Evolutionary conservation across 1,284 basidiomycete species (phyloP).

Genomic region (Moesziomyces globuligerus): DNA sequence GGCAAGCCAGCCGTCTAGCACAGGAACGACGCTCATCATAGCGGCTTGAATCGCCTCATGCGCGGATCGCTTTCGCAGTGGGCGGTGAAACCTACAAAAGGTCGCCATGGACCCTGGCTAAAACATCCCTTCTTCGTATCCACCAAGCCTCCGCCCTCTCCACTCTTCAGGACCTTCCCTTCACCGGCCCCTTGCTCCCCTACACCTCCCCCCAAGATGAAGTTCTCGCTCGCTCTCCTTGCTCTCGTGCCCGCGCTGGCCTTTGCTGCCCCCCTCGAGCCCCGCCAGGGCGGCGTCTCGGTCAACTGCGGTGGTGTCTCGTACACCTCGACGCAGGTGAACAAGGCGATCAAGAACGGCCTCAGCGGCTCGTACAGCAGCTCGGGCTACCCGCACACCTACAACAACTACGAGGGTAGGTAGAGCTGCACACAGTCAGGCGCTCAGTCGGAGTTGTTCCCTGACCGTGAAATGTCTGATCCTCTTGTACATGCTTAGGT

Average conservation of each 20-base stretch:
- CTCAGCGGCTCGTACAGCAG: conserved; percentile 22
- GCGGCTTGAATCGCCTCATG: too few relatives aligned
- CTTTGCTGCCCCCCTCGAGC: conserved; percentile 44
- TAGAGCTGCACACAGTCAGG: neutral
- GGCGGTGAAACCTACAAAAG: neutral
- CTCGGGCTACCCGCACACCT: conserved; percentile 48
- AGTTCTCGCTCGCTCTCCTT: conserved; percentile 42
- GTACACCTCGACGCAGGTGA: conserved; percentile 42
- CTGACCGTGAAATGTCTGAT: too few relatives aligned
- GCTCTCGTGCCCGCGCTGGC: conserved; percentile 38
- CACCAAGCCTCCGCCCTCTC: conserved; percentile 5
- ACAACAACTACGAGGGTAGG: conserved; percentile 32
- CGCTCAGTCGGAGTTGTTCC: too few relatives aligned
- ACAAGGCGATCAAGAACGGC: conserved; percentile 48
- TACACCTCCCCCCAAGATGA: conserved; percentile 26
- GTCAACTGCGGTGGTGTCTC: conserved; percentile 43
- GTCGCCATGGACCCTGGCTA: too few relatives aligned
- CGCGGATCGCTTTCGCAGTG: too few relatives aligned
- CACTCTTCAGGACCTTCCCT: neutral
- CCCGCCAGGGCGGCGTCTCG: conserved; percentile 40
- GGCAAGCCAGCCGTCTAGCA: too few relatives aligned
- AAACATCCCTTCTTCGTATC: neutral
- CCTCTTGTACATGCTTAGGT: conserved; percentile 10
- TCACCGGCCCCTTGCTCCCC: conserved; percentile 4
- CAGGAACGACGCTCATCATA: too few relatives aligned